These are phyloP conservation scores for Pseudogymnoascus pannorum DNA, from an alignment of 2,329 filamentous ascomycete genomes.

Conservation along the genomic window DNA sequence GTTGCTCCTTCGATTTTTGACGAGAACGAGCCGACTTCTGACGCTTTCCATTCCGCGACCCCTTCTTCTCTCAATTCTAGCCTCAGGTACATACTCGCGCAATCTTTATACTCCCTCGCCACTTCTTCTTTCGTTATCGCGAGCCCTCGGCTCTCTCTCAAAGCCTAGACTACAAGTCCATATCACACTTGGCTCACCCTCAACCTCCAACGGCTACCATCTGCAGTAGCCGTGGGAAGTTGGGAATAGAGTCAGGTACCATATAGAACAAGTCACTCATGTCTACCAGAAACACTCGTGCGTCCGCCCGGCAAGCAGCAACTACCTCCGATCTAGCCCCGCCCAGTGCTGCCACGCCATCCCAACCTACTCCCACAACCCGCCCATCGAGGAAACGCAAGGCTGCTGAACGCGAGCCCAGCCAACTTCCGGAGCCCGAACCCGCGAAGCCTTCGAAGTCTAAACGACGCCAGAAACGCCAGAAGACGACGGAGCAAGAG, in stretches of 20 bases:
- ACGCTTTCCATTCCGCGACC: conserved; percentile 5
- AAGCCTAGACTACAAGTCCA: conserved; percentile 8
- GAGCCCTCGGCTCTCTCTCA: not conserved
- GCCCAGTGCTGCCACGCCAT: conserved; percentile 33
- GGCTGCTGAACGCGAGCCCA: conserved; percentile 47
- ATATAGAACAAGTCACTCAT: conserved; percentile 55
- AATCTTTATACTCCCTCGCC: not conserved
- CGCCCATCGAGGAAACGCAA: conserved; percentile 69
- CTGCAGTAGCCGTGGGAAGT: conserved; percentile 11
- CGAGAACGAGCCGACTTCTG: conserved; percentile 8
- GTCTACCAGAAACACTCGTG: conserved; percentile 94
- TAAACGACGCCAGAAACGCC: conserved; percentile 61
- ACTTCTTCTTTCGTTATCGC: not conserved
- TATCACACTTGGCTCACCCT: conserved; percentile 11
- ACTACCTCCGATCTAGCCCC: conserved; percentile 33
- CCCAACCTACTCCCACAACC: conserved; percentile 32
- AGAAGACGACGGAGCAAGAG: conserved; percentile 51
- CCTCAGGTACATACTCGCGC: conserved; percentile 12
- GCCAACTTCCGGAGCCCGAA: conserved; percentile 33
- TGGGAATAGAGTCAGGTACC: conserved; percentile 12
- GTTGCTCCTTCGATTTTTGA: conserved; percentile 14
- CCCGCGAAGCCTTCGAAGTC: conserved; percentile 32
- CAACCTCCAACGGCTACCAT: not conserved
- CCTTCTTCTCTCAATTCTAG: conserved; percentile 12
- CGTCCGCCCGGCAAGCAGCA: conserved; percentile 83